Evolutionary conservation across 2,329 filamentous ascomycete species (phyloP), one percentile per base, ranked within the genome.

Genomic region (Alternaria sp.): DNA sequence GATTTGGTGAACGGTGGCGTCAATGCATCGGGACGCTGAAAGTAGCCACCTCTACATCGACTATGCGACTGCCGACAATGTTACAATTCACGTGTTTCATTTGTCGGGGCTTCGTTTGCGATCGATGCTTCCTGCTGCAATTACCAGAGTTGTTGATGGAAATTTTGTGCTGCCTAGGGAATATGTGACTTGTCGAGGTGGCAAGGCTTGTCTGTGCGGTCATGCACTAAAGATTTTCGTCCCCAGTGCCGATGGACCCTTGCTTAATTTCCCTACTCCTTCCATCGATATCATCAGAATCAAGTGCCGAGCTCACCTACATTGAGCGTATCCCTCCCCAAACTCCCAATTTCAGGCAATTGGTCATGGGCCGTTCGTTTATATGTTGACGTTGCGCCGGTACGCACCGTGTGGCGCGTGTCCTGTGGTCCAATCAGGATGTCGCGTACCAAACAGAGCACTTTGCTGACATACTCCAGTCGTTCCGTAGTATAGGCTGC

Each of bases 121-220:
- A 36, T 13, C 19, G 7, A 15, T 8, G 9, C 13, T 15, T 13
- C 3, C 11, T 21, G 30, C 15, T 6, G 17, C 30, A 17, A 36
- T n/a, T 6, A 21, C 21, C 1, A 23, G 17, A 23, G 17, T 23
- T 36, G 19, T 51, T 32, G 28, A 36, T 51, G 17, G 28, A 51
- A 40, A 10, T 19, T 3, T 2, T 3, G 5, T 9, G 28, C 15
- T 23, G 30, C 19, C 9, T 25, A 36, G 6, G 19, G 6, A 40
- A 52, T 15, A 3, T 40, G 30, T 32, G 49, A 23, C 49, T 52
- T 52, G 9, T 12, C 19, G 19, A 36, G 49, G 49, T 25, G 19
- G 49, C 49, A 52, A 52, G 49, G 9, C n/a, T 17, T 52, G 53
- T 47, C 53, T 56, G 53, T 56, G 53, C 53, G 53, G 43, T 23